Base-by-base conservation (phyloP, 2,329 filamentous ascomycete genomes). In the Neofusicoccum sp. region DNA sequence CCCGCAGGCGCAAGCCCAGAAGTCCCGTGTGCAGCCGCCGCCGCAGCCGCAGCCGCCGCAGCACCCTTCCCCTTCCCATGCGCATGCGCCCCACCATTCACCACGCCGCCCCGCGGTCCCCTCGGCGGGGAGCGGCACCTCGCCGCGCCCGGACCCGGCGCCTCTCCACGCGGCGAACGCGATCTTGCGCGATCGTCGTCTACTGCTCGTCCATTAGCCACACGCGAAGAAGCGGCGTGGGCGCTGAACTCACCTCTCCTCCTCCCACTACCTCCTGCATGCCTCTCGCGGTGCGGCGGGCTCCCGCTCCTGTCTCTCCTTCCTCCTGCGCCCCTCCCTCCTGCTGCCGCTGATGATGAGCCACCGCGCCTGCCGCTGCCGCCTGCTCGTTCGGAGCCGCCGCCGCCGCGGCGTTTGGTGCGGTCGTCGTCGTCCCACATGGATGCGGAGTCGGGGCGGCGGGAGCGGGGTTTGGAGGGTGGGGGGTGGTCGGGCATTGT, bases 321-420 rank as follows among this genome's bases (percentile, higher is more conserved):
- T 12, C 47, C 47, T 49, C 53, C 38, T 16, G 34, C 59, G 60
- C 16, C 51, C 20, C 26, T 60, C 63, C 40, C 61, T 47, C n/a
- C 63, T 53, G n/a, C 41, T 33, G 26, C 12, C 44, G 12, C 26
- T 24, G 70, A 73, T 44, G 71, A 67, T 30, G 70, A 70, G 40
- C 65, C 61, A 38, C 24, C 40, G 2, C 40, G 26, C 34, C 58
- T 54, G 36, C 70, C 65, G 60, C 70, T 66, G n/a, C 67, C 61
- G 41, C 31, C 58, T n/a, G 26, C 47, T 40, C 30, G 9, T 40
- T n/a, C n/a, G n/a, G n/a, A n/a, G 16, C n/a, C 38, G 20, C 28
- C 43, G 34, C 34, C 31, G 28, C 41, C 24, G 44, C 58, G 26
- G 4, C 48, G 34, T 28, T 36, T 36, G 41, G n/a, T 20, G 14